Evolutionary conservation across 2,329 filamentous ascomycete genomes (phyloP).

Genomic region (Teratosphaeria viscida): DNA sequence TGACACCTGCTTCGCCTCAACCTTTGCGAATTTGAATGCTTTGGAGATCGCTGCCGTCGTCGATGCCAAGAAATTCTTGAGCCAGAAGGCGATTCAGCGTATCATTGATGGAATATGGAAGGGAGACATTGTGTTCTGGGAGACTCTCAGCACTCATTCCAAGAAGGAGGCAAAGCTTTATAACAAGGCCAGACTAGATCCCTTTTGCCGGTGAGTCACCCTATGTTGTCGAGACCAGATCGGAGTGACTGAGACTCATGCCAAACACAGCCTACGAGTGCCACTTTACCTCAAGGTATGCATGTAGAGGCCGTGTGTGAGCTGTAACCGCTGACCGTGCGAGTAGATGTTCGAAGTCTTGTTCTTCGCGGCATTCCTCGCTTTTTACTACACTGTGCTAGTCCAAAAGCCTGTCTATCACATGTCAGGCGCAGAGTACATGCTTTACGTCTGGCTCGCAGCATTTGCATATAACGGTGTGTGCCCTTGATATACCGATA

Average conservation of each 20-base stretch:
- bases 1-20: conserved; percentile 38
- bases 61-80: conserved; percentile 73
- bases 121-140: conserved; percentile 81
- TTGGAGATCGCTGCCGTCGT: conserved; percentile 77
- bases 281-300: conserved; percentile 40
- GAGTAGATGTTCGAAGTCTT: conserved; percentile 74
- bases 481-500: conserved; percentile 2
- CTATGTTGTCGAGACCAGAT: neutral
- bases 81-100: conserved; percentile 69
- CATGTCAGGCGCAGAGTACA: conserved; percentile 58
- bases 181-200: conserved; percentile 54
- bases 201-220: conserved; percentile 44
- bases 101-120: conserved; percentile 79
- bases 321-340: conserved; percentile 36
- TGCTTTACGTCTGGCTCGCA: conserved; percentile 76
- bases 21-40: conserved; percentile 72
- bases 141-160: conserved; percentile 60
- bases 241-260: neutral
- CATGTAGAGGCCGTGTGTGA: too few species aligned
- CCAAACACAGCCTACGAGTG: conserved; percentile 53
- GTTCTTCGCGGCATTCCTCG: conserved; percentile 68
- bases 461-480: conserved; percentile 77
- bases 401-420: conserved; percentile 55
- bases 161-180: conserved; percentile 70
- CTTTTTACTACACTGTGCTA: conserved; percentile 77